Evolutionary conservation across 106 monocot species (phyloP), one percentile per base, ranked within the genome.

Genomic region (Hemerocallis citrina): DNA sequence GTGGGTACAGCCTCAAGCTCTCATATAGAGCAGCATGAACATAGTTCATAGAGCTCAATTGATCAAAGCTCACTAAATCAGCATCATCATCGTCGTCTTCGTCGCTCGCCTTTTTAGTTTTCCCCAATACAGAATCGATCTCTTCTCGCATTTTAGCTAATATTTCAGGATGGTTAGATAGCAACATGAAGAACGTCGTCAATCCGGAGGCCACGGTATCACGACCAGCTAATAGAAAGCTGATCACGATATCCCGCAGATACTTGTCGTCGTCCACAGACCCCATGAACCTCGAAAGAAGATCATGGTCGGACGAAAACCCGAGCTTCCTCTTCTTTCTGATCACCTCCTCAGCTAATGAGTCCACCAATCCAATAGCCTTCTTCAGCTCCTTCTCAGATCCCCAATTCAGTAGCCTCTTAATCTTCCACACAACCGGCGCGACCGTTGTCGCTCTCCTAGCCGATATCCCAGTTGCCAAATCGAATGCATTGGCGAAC

Each of bases 141-240:
- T 85, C 85, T 28, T 52, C 59, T 17, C 44, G 68, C 3, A 85
- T 66, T 10, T 69, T 48, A 64, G 52, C 44, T 39, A 37, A 61
- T 35, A 59, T 76, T 33, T 56, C 61, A 12, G 79, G 76, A 63
- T 74, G 37, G 6, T 20, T n/a, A n/a, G 80, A 79, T 1, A 85
- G 72, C 22, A 80, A 76, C 1, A 73, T 23, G 69, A 85, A 80
- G 66, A 80, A 85, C 64, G 61, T 49, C 50, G 80, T 80, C 12
- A 85, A 70, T 0, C 62, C 74, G 21, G 85, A 76, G 35, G 80
- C 68, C 28, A 85, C 73, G 40, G 85, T 85, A 66, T 85, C 85
- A 38, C 80, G 70, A 4, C 85, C 85, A 17, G 85, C 80, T 16
- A 80, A 63, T 34, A 85, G 64, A 68, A 85, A 85, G 69, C 80